Percentiles rank a stretch among this genome's conserved stretches.
phyloP scores from a whole-genome alignment of 2,329 filamentous ascomycete genomes.

The Penicillium freii region DNA sequence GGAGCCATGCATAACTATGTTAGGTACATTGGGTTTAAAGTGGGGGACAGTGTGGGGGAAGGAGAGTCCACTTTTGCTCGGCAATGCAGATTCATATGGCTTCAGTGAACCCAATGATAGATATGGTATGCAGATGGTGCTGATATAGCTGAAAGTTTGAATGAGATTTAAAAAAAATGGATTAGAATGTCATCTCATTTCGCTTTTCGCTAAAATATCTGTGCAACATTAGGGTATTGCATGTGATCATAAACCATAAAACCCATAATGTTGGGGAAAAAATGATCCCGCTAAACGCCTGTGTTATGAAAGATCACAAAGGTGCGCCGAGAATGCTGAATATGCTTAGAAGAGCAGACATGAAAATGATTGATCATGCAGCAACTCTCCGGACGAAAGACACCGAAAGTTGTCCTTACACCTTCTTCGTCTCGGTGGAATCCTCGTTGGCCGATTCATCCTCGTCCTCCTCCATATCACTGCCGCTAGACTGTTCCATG shows the following conservation, averaged over 20 bases:
- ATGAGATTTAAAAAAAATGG: neutral
- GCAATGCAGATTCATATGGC: neutral
- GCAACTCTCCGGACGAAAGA: neutral
- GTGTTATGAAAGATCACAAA: neutral
- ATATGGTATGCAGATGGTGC: neutral
- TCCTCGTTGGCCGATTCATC: slow-evolving; percentile 14
- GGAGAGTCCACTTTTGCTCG: slow-evolving; percentile 3
- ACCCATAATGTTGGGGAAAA: neutral
- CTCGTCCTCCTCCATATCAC: slow-evolving; percentile 58
- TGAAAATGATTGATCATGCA: neutral
- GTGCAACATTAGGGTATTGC: neutral
- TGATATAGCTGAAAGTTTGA: neutral
- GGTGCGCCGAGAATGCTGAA: slow-evolving; percentile 7
- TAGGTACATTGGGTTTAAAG: neutral
- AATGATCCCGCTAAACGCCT: slow-evolving; percentile 2
- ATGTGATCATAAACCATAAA: slow-evolving; percentile 5
- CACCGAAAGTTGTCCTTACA: neutral
- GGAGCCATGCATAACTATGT: neutral
- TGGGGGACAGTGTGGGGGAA: neutral
- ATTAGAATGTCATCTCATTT: neutral
- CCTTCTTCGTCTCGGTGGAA: neutral
- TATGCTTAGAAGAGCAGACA: neutral
- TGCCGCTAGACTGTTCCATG: slow-evolving; percentile 40
- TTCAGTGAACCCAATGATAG: neutral
- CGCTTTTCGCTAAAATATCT: neutral